These are phyloP conservation scores for Diutina siamensis DNA, from an alignment of 1,139 yeast species.

Conservation along the genomic window DNA sequence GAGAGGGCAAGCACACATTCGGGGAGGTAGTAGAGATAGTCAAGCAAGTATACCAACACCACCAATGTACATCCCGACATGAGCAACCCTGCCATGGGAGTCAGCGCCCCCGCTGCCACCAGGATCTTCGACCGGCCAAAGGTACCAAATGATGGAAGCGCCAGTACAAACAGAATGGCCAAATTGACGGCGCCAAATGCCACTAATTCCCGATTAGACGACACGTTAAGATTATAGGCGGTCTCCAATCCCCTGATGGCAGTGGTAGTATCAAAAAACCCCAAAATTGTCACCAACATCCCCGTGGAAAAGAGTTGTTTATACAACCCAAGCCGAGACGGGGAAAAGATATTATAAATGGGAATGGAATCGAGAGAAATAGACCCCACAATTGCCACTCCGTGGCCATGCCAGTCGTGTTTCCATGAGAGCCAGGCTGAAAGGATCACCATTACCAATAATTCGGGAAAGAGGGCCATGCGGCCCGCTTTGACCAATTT, in stretches of 20 bases:
- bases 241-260: constrained; percentile 23
- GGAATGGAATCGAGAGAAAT: constrained; percentile 8
- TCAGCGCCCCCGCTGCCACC: constrained; percentile 22
- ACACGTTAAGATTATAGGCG: constrained; percentile 20
- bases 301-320: constrained; percentile 19
- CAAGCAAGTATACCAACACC: constrained; percentile 17
- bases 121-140: constrained; percentile 27
- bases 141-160: constrained; percentile 26
- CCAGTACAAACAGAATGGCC: constrained; percentile 19
- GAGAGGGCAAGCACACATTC: constrained; percentile 24
- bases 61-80: constrained; percentile 18
- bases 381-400: constrained; percentile 22
- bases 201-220: constrained; percentile 22
- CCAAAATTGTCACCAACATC: constrained; percentile 21
- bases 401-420: constrained; percentile 16
- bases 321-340: constrained; percentile 13
- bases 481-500: constrained; percentile 10
- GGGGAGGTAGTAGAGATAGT: constrained; percentile 18
- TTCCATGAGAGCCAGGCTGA: constrained; percentile 18
- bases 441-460: constrained; percentile 20
- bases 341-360: constrained; percentile 16
- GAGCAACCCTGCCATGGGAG: constrained; percentile 22
- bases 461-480: constrained; percentile 20
- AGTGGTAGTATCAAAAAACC: constrained; percentile 24
- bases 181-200: constrained; percentile 23